These are phyloP conservation scores for Cucurbita pepo DNA, from an alignment of 306 rosid species.

Conservation along the genomic window DNA sequence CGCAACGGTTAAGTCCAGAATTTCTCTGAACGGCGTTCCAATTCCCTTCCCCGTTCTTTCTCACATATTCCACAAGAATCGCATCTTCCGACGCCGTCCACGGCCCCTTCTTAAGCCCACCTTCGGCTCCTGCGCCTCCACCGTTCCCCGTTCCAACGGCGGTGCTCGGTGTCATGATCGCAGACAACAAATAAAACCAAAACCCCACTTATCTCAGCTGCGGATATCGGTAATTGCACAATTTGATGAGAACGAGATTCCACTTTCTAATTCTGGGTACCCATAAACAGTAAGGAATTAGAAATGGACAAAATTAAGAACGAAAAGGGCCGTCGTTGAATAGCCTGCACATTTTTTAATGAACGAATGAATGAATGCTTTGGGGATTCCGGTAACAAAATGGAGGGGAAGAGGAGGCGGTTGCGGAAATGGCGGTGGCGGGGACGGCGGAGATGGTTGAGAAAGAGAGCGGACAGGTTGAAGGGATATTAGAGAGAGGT, in stretches of 20 bases:
- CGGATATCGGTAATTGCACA: neutral
- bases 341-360: no score
- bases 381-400: neutral
- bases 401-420: neutral
- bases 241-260: neutral
- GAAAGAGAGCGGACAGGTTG: neutral
- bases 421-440: neutral
- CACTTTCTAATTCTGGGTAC: neutral
- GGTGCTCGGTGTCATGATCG: neutral
- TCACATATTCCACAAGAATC: constrained; percentile 56
- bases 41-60: constrained; percentile 77
- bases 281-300: neutral
- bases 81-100: constrained; percentile 79
- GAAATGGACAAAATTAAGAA: no score
- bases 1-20: constrained; percentile 63
- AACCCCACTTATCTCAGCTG: neutral
- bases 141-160: constrained; percentile 11
- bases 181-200: no score
- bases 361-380: no score
- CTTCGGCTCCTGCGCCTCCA: constrained; percentile 6
- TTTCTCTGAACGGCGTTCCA: constrained; percentile 73
- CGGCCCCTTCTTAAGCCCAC: constrained; percentile 59
- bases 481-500: neutral
- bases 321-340: no score
- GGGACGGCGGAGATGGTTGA: neutral